A percentile compares a stretch with the other conserved stretches of the same genome.
These are phyloP conservation scores for Metarhizium anisopliae DNA, from an alignment of 2,329 filamentous ascomycete species.

Conservation along the genomic window DNA sequence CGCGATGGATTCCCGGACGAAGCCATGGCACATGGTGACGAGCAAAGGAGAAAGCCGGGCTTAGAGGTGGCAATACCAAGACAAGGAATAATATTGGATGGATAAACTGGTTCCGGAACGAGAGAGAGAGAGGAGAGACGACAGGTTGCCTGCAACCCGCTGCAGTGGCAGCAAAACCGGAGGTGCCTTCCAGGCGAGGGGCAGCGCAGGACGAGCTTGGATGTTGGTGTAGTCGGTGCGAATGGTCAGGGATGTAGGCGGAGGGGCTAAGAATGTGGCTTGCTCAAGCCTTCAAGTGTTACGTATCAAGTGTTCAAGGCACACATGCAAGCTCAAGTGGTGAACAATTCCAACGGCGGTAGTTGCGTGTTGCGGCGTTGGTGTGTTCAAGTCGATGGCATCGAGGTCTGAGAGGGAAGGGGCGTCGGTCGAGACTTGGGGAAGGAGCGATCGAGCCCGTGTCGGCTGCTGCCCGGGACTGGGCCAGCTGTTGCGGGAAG, in stretches of 20 bases:
- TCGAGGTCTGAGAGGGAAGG: too few species aligned
- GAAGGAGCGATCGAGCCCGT: too few species aligned
- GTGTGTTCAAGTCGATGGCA: too few species aligned
- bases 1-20: conserved; percentile 11
- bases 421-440: too few species aligned
- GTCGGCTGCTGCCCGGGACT: too few species aligned
- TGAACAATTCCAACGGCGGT: too few species aligned
- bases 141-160: not conserved
- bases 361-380: too few species aligned
- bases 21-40: conserved; percentile 19
- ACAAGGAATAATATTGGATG: not conserved
- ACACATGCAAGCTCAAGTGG: too few species aligned
- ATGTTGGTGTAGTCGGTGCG: not conserved
- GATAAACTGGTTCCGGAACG: not conserved
- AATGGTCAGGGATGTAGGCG: too few species aligned
- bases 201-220: not conserved
- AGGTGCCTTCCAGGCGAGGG: not conserved
- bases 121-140: not conserved
- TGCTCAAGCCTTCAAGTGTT: too few species aligned
- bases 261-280: too few species aligned
- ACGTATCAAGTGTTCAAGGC: too few species aligned
- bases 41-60: not conserved
- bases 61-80: not conserved
- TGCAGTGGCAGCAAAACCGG: not conserved
- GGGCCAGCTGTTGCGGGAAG: not conserved